These are phyloP conservation scores for Kodamaea restingae DNA, from an alignment of 805 yeast genomes.

Conservation along the genomic window DNA sequence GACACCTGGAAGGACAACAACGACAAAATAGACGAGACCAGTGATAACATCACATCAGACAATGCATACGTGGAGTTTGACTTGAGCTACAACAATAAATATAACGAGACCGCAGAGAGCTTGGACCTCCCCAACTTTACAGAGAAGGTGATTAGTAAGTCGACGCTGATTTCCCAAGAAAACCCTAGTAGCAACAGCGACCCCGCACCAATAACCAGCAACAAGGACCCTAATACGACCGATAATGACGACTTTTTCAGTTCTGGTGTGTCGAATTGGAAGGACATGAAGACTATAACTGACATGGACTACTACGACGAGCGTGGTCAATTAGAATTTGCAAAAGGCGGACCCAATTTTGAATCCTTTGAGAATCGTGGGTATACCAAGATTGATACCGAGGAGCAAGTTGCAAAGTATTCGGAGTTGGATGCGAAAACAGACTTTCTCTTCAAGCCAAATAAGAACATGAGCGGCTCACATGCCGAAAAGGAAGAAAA, in stretches of 20 bases:
- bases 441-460: constrained; percentile 45
- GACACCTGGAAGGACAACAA: neutral
- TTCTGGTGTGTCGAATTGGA: constrained; percentile 61
- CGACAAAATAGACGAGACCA: constrained; percentile 5
- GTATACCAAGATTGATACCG: constrained; percentile 85
- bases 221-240: neutral
- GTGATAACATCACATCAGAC: constrained; percentile 9
- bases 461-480: constrained; percentile 14
- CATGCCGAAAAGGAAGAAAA: constrained; percentile 19
- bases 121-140: neutral
- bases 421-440: constrained; percentile 47
- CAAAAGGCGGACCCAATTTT: constrained; percentile 18
- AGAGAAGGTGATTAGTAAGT: constrained; percentile 6
- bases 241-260: constrained; percentile 31
- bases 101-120: constrained; percentile 5
- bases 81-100: constrained; percentile 14
- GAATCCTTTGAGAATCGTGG: constrained; percentile 47
- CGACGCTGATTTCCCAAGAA: constrained; percentile 9
- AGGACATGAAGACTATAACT: constrained; percentile 79
- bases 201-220: neutral
- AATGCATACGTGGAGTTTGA: constrained; percentile 29
- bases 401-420: constrained; percentile 78
- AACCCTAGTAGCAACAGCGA: neutral
- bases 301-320: constrained; percentile 76
- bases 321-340: constrained; percentile 60